Evolutionary conservation across 371 early-diverging fungal species (phyloP).

Genomic region (Apophysomyces variabilis): DNA sequence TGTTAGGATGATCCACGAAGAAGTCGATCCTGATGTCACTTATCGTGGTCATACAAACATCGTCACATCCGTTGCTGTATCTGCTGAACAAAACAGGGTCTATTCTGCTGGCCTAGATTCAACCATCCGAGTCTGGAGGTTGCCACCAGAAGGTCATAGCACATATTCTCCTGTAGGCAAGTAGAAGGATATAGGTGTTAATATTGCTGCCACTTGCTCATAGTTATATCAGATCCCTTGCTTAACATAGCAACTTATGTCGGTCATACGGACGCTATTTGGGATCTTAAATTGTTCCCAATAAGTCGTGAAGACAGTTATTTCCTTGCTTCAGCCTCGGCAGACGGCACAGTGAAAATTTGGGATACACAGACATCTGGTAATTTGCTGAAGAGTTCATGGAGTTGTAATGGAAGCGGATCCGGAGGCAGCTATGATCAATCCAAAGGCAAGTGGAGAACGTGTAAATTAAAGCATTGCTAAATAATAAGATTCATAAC

Average conservation of each 20-base stretch:
- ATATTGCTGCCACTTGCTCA: constrained; percentile 12
- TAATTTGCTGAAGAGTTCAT: constrained; percentile 54
- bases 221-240: constrained; percentile 50
- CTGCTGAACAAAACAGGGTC: constrained; percentile 58
- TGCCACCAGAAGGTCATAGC: constrained; percentile 65
- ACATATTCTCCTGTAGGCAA: constrained; percentile 62
- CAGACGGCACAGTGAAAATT: constrained; percentile 83
- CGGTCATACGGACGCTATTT: constrained; percentile 86
- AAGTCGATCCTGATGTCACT: constrained; percentile 74
- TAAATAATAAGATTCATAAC: not conserved
- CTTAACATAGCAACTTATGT: constrained; percentile 64
- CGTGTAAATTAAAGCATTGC: constrained; percentile 11
- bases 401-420: constrained; percentile 46
- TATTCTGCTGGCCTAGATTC: constrained; percentile 81
- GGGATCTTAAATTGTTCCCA: constrained; percentile 82
- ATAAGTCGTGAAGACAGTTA: constrained; percentile 31
- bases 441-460: constrained; percentile 18
- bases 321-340: constrained; percentile 77
- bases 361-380: constrained; percentile 71
- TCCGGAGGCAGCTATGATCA: constrained; percentile 9
- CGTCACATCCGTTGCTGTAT: constrained; percentile 73
- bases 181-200: not conserved
- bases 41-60: constrained; percentile 82
- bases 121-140: constrained; percentile 75
- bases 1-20: constrained; percentile 37